Conservation (phyloP, 2,329 filamentous ascomycete species). For the Penicillium occitanis region DNA sequence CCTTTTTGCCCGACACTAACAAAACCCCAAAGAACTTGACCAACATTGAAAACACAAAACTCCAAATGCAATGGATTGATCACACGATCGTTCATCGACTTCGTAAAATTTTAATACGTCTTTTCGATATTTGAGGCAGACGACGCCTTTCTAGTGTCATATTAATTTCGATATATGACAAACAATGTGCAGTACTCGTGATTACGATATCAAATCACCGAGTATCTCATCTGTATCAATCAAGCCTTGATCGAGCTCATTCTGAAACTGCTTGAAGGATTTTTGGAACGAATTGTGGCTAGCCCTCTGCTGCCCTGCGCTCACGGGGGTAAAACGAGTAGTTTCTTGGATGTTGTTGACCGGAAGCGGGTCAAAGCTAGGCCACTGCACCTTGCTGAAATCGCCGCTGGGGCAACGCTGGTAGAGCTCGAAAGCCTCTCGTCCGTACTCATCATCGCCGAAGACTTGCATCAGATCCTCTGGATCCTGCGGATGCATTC, state of each 20-base stretch:
- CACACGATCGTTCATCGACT: slow-evolving; percentile 11
- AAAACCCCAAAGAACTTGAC: slow-evolving; percentile 10
- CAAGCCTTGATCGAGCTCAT: slow-evolving; percentile 8
- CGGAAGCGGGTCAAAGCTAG: slow-evolving; percentile 6
- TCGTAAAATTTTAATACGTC: slow-evolving; percentile 4
- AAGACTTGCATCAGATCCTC: slow-evolving; percentile 15
- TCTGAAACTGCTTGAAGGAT: slow-evolving; percentile 6
- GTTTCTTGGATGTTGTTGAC: neutral
- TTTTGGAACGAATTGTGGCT: neutral
- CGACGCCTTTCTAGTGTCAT: slow-evolving; percentile 3
- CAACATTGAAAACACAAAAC: slow-evolving; percentile 5
- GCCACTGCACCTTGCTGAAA: slow-evolving; percentile 21
- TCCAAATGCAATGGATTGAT: slow-evolving; percentile 5
- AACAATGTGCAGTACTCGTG: slow-evolving; percentile 4
- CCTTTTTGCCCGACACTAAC: neutral
- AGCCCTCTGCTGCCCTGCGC: neutral
- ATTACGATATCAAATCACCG: slow-evolving; percentile 10
- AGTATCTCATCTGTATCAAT: slow-evolving; percentile 16
- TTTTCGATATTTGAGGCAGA: slow-evolving; percentile 10
- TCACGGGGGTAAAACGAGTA: neutral
- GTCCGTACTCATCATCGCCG: slow-evolving; percentile 21
- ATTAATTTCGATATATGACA: neutral
- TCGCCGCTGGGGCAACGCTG: slow-evolving; percentile 22
- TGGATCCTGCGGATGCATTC: neutral
- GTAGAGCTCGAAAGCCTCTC: slow-evolving; percentile 19